A percentile compares a stretch with the other conserved stretches of the same genome.
Evolutionary conservation across 352 stramenopile species (phyloP).

Genomic region (Phytophthora lateralis): DNA sequence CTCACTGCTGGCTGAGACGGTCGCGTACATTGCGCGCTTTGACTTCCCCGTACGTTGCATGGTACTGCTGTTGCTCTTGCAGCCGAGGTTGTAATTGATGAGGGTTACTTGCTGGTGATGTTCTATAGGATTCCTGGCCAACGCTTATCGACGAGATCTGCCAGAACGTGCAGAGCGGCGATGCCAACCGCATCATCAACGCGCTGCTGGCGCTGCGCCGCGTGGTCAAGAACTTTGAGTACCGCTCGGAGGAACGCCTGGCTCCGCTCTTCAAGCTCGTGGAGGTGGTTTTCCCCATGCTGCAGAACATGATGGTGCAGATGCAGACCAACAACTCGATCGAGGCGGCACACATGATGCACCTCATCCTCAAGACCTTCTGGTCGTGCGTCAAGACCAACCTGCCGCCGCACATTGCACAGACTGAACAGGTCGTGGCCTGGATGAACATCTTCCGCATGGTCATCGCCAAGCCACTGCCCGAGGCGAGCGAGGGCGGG

Average conservation of each 20-base stretch:
- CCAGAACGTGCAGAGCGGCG: conserved; percentile 90
- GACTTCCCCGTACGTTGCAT: conserved; percentile 90
- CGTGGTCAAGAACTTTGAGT: conserved; percentile 98
- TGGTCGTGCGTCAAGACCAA: conserved; percentile 97
- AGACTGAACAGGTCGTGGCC: conserved; percentile 87
- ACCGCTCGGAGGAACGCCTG: conserved; percentile 93
- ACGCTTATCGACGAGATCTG: conserved; percentile 89
- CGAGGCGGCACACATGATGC: conserved; percentile 94
- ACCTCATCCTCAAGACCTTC: conserved; percentile 98
- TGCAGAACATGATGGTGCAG: conserved; percentile 92
- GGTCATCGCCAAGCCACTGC: conserved; percentile 91
- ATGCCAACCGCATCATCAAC: conserved; percentile 87
- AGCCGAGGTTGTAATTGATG: not conserved
- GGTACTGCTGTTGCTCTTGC: not conserved
- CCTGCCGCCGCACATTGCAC: conserved; percentile 83
- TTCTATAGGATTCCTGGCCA: conserved; percentile 84
- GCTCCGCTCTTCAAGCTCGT: conserved; percentile 94
- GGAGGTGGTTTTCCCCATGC: conserved; percentile 91
- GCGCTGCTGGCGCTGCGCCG: conserved; percentile 95
- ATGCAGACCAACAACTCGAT: conserved; percentile 84
- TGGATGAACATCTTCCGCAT: conserved; percentile 93
- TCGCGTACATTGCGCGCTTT: conserved; percentile 94
- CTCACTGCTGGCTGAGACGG: conserved; percentile 92
- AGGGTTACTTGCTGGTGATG: not conserved
- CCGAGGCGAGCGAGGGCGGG: conserved; percentile 81